phyloP scores from a whole-genome alignment of 1,284 basidiomycete species.

The Puccinia triticina region DNA sequence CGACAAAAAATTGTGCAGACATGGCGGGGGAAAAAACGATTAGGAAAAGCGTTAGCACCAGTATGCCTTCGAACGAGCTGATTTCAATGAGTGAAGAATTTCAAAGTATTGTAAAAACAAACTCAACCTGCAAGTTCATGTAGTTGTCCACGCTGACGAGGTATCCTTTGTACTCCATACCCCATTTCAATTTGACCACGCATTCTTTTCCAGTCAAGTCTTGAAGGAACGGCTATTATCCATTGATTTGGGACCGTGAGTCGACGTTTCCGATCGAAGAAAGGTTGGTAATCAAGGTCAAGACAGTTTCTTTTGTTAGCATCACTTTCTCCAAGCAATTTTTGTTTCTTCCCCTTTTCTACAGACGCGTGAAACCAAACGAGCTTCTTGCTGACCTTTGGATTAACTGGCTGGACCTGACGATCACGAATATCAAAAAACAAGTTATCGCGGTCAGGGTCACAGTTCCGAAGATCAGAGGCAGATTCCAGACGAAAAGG shows the following conservation, averaged over 20 bases:
- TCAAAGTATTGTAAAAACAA: conserved; percentile 17
- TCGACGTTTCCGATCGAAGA: not conserved
- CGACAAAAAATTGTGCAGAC: not conserved
- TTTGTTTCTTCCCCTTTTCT: not conserved
- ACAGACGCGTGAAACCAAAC: too few species aligned
- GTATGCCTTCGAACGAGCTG: not conserved
- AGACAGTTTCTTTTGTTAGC: not conserved
- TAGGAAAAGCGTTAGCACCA: not conserved
- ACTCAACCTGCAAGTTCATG: conserved; percentile 94
- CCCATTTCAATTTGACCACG: conserved; percentile 95
- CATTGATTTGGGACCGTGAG: not conserved
- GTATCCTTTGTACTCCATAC: conserved; percentile 98
- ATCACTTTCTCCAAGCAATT: not conserved
- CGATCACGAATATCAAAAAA: conserved; percentile 2
- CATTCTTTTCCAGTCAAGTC: conserved; percentile 97
- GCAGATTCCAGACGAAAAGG: not conserved
- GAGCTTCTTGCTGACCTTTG: conserved; percentile 65
- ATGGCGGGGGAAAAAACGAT: not conserved
- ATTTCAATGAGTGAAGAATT: not conserved
- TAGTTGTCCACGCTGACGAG: conserved; percentile 97
- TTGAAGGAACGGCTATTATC: conserved; percentile 79
- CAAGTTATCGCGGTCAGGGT: not conserved
- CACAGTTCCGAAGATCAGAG: not conserved
- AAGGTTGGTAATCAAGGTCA: not conserved
- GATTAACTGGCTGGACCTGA: conserved; percentile 89